Base-by-base conservation (phyloP, 345 rosid species). In the Orychophragmus violaceus region DNA sequence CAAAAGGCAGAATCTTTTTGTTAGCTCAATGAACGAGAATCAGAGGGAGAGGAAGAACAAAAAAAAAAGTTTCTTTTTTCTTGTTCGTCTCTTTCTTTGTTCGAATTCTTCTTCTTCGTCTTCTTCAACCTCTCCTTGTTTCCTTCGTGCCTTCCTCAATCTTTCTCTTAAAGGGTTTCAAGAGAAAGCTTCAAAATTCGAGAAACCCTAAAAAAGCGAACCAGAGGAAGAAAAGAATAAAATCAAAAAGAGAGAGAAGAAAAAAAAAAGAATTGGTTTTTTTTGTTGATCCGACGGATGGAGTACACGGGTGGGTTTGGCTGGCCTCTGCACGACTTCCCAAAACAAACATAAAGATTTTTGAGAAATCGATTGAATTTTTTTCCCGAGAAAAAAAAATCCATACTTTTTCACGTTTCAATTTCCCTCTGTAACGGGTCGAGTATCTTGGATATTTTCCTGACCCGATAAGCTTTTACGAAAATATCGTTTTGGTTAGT, bases 261-360 rank as follows among this genome's bases (percentile, higher is more conserved):
- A 56, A 53, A 24, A 51, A 51, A 2, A 53, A 22, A 36, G 27
- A 56, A 16, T 19, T 17, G 62, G 50, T 56, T 61, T n/a, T n/a
- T n/a, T 73, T 77, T 78, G 69, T 81, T 5, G 72, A 74, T 74
- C 51, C 67, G 39, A 74, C 66, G 45, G 66, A 72, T 58, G 10
- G 82, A 53, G 85, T 74, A 80, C 84, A 79, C 76, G 85, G 71
- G 62, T 72, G 79, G 80, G 78, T 81, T 79, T n/a, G n/a, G n/a
- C n/a, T 77, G 82, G 69, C 46, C 76, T 76, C 70, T 68, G 75
- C 65, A 72, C 76, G 53, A 59, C 36, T 56, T 56, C 58, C 44
- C 29, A 56, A 54, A 63, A 18, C 70, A 57, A 64, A 64, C 70
- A n/a, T n/a, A 30, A 39, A 13, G 0, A 42, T 2, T 22, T 60